Evolutionary conservation across 2,329 filamentous ascomycete species (phyloP), one percentile per base, ranked within the genome.

Genomic region (Trichoderma sp.): DNA sequence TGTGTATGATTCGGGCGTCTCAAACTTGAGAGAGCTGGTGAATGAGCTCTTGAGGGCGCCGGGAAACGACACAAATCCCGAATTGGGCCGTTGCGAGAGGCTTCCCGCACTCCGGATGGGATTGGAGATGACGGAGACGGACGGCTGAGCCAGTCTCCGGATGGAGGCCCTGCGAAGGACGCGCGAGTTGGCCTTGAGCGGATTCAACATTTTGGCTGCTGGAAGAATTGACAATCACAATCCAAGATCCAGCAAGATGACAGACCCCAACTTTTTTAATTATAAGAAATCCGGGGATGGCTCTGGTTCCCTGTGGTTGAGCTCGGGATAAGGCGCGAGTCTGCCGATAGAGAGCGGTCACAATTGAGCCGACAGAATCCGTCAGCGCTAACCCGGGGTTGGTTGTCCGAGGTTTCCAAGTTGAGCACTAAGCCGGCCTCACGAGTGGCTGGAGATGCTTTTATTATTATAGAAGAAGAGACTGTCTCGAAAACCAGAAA

Each of bases 11-110:
- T 90, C 87, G 0, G 95, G 93, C 64, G 89, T 88, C 70, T 93
- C 89, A 82, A 97, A 98, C 53, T 87, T 85, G 81, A 98, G 91
- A 0, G 87, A 86, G 75, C 89, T 91, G 5, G 93, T 97, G 82
- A 99, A 99, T 74, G 93, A 93, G 80, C 94, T 97, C 81, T 98
- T 95, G 66, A 98, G 86, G 1, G 96, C 96, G n/a, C 96, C 96
- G 0, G 96, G 96, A 76, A 99, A 99, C n/a, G 87, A 88, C 24
- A 90, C 86, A 75, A 85, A 85, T 64, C 84, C 83, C 1, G 87
- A 85, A 72, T 89, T 85, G 11, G 86, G 88, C 14, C 84, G 83
- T 76, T 90, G 88, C 5, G 87, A 88, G 71, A 89, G 81, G 73
- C 84, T 85, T 78, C 86, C 84, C 43, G 83, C 83, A 51, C 77